Evolutionary conservation across 345 rosid genomes (phyloP).

Genomic region (Boechera stricta): DNA sequence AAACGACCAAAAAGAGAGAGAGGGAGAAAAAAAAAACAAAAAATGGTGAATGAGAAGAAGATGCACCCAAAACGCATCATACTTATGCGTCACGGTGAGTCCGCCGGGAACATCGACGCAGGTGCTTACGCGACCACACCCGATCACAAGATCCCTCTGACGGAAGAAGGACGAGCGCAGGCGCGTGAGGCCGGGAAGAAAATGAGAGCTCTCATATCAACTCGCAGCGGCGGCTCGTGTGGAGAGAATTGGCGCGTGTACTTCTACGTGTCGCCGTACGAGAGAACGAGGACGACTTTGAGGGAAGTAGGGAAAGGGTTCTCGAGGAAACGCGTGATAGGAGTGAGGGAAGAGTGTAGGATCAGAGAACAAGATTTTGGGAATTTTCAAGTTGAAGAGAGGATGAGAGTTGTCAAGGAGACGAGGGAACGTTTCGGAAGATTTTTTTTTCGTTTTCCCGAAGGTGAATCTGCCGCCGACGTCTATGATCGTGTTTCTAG

Average conservation of each 20-base stretch:
- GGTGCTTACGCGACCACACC: conserved; percentile 84
- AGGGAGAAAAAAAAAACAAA: neutral
- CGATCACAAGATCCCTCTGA: conserved; percentile 83
- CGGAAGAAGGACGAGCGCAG: conserved; percentile 61
- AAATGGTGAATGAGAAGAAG: conserved; percentile 35
- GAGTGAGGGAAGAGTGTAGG: conserved; percentile 90
- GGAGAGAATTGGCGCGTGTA: conserved; percentile 65
- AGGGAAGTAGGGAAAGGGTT: conserved; percentile 85
- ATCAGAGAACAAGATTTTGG: conserved; percentile 96
- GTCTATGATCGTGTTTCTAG: conserved; percentile 95
- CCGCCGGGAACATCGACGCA: conserved; percentile 81
- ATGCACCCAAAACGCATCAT: conserved; percentile 81
- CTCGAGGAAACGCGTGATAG: conserved; percentile 64
- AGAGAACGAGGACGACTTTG: conserved; percentile 79
- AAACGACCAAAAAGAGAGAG: neutral
- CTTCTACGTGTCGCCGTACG: conserved; percentile 94
- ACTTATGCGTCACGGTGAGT: conserved; percentile 94
- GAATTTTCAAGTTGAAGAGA: conserved; percentile 78
- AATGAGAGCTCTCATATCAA: conserved; percentile 54
- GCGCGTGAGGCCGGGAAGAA: conserved; percentile 64
- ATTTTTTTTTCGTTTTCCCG: conserved; percentile 89
- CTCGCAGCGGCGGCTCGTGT: conserved; percentile 2
- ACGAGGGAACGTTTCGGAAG: conserved; percentile 79
- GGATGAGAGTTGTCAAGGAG: conserved; percentile 77
- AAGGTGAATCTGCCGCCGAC: conserved; percentile 98